Base-by-base conservation (phyloP, 257 asterid genomes). In the Salvia miltiorrhiza region DNA sequence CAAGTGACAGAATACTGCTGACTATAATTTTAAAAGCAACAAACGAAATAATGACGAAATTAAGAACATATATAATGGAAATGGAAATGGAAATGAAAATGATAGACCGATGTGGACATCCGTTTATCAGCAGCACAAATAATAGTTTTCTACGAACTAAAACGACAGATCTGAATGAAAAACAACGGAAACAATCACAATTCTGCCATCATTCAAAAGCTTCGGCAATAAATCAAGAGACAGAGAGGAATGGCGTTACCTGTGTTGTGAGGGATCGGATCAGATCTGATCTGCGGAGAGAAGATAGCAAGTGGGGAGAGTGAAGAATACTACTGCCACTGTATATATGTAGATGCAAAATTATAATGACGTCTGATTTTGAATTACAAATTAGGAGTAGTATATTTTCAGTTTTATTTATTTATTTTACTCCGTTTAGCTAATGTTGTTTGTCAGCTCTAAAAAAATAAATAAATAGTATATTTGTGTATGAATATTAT, bases 241-340 rank as follows among this genome's bases (percentile, higher is more conserved):
- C 56, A 33, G 40, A 67, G 47, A 68, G 24, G 26, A 35, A n/a
- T 1, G 19, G 55, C 1, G 12, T 23, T 6, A 79, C 83, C 80
- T 79, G 70, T 37, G 77, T 7, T 35, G 63, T 26, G 44, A 69
- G 32, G 32, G 56, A 74, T 78, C 71, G 39, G 62, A 75, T 78
- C 72, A 67, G 65, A 74, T 74, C 78, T 59, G 83, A 79, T 53
- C 76, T 56, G 80, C 61, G 70, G 80, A 70, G 77, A 32, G 74
- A 45, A 70, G 80, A 52, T 69, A 54, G 73, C 71, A 9, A 57
- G 70, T 52, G 74, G 54, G 32, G 50, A 45, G 32, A 40, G 70
- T 39, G 45, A 40, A 39, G 35, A 23, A 17, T 57, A 45, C 67
- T 57, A n/a, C 70, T 41, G n/a, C 49, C 61, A 35, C 67, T 30